phyloP scores from a whole-genome alignment of 805 yeast species.

The Jamesozyma piceae region DNA sequence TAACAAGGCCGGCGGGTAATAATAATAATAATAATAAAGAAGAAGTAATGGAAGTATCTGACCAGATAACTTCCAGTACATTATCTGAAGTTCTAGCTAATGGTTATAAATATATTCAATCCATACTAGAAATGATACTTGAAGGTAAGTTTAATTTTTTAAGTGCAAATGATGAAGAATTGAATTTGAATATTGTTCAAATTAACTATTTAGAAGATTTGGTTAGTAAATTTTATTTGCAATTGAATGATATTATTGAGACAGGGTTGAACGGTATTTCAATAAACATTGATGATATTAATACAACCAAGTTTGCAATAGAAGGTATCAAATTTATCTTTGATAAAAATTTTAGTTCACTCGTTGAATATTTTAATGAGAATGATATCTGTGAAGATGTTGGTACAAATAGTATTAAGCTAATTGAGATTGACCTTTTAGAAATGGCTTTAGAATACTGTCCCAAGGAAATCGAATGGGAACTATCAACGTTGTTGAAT shows the following conservation, averaged over 20 bases:
- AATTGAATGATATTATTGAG: constrained; percentile 13
- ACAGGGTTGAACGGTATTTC: background rate
- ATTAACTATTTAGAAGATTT: constrained; percentile 16
- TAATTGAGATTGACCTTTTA: constrained; percentile 15
- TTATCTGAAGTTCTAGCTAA: constrained; percentile 17
- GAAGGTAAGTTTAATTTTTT: constrained; percentile 5
- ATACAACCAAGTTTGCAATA: constrained; percentile 9
- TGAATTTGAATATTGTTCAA: constrained; percentile 13
- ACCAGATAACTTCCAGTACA: constrained; percentile 20
- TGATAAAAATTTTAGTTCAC: constrained; percentile 7
- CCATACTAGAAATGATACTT: constrained; percentile 14
- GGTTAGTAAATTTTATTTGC: constrained; percentile 10
- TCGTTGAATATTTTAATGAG: constrained; percentile 2
- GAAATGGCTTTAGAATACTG: constrained; percentile 12
- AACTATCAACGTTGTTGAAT: constrained; percentile 11
- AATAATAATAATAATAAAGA: constrained; percentile 4
- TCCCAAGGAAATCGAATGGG: constrained; percentile 14
- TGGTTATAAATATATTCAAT: constrained; percentile 15
- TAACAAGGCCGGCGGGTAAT: constrained; percentile 1
- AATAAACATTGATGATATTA: constrained; percentile 8
- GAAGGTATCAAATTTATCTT: constrained; percentile 10
- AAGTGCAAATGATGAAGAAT: background rate
- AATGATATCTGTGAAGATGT: background rate
- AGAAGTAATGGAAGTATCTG: constrained; percentile 22
- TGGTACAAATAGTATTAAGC: background rate